Percentiles rank a stretch among this genome's conserved stretches.
These are phyloP conservation scores for Aureobasidium sp. DNA, from an alignment of 2,329 filamentous ascomycete genomes.

Conservation along the genomic window DNA sequence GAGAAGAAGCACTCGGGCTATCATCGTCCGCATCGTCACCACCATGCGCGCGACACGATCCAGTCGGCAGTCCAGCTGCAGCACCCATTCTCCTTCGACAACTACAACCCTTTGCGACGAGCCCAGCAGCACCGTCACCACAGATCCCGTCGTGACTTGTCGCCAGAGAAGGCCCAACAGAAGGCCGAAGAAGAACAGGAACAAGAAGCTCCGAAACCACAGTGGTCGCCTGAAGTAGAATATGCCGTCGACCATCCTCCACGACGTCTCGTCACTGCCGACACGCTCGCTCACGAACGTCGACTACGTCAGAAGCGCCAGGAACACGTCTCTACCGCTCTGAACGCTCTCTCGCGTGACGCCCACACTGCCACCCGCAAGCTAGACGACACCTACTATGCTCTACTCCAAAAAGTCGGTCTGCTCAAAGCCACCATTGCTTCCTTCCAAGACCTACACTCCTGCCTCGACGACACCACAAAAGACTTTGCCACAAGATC, in stretches of 20 bases:
- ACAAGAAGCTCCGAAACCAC: neutral
- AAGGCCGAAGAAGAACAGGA: neutral
- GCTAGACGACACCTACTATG: conserved; percentile 68
- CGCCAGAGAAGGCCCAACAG: neutral
- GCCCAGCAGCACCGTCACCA: conserved; percentile 21
- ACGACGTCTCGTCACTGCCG: conserved; percentile 22
- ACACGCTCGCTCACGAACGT: conserved; percentile 33
- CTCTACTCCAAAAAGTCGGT: conserved; percentile 60
- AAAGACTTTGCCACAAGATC: conserved; percentile 51
- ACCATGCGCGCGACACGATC: conserved; percentile 27
- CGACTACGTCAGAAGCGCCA: conserved; percentile 32
- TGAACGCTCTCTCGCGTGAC: conserved; percentile 46
- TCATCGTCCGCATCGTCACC: conserved; percentile 9
- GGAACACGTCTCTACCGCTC: conserved; percentile 31
- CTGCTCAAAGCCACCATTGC: conserved; percentile 56
- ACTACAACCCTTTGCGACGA: conserved; percentile 31
- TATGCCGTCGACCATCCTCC: conserved; percentile 8
- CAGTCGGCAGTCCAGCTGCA: conserved; percentile 38
- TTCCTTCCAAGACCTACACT: conserved; percentile 59
- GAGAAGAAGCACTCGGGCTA: conserved; percentile 3
- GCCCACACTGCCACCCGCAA: conserved; percentile 55
- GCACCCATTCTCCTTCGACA: conserved; percentile 37
- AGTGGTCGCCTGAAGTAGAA: conserved; percentile 9
- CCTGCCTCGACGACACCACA: conserved; percentile 50
- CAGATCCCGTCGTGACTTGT: neutral